These are phyloP conservation scores for Beta macrorhiza DNA, from an alignment of 179 eudicot species.

Conservation along the genomic window DNA sequence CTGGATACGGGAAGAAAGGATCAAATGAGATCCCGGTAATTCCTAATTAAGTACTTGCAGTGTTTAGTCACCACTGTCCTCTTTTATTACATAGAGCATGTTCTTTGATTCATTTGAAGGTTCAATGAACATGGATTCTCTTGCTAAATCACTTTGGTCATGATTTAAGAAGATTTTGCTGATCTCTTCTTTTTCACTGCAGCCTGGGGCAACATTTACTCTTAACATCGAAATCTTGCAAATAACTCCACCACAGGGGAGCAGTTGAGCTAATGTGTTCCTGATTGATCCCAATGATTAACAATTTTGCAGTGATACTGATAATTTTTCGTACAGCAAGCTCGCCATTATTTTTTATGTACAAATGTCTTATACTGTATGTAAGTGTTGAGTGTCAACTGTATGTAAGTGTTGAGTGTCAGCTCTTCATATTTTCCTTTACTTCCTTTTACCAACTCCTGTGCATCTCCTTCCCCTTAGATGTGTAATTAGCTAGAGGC, in stretches of 20 bases:
- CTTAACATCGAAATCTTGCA: constrained; percentile 85
- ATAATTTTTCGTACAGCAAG: constrained; percentile 7
- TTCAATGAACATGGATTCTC: background rate
- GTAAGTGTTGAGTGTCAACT: background rate
- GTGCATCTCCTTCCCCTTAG: background rate
- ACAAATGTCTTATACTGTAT: background rate
- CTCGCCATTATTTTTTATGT: background rate
- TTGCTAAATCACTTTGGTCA: too few relatives aligned
- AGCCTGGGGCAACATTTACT: constrained; percentile 93
- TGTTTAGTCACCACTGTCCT: background rate
- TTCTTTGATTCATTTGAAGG: background rate
- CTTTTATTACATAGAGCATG: background rate
- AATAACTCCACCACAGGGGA: constrained; percentile 43
- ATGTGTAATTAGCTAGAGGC: background rate
- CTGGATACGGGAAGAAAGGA: constrained; percentile 83
- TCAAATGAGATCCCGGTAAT: constrained; percentile 93
- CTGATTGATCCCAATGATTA: background rate
- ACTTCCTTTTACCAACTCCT: background rate
- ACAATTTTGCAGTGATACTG: constrained; percentile 17
- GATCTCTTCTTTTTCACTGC: constrained; percentile 22
- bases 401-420: background rate
- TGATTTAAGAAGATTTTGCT: background rate
- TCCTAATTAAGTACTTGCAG: background rate
- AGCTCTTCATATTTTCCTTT: background rate
- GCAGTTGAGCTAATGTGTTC: constrained; percentile 11